Base-by-base conservation (phyloP, 2,329 filamentous ascomycete species). In the Sclerotinia glacialis region DNA sequence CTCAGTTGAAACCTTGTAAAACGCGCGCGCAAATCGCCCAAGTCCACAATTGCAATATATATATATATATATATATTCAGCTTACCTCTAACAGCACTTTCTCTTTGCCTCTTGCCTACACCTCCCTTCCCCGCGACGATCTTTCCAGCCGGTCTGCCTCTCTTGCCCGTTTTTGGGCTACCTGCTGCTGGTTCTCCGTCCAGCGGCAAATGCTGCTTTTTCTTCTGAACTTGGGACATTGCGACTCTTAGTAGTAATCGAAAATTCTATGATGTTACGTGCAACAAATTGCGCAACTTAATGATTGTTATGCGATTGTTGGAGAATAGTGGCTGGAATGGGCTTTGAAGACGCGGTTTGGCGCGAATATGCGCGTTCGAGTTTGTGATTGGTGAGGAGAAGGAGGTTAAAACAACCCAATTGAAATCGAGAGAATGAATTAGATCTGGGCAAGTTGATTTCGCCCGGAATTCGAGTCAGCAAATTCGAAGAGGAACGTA, bases 221-320 rank as follows among this genome's bases (percentile, higher is more conserved):
- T 63, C 44, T 49, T 68, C 46, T 64, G 56, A 37, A 40, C 44
- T 49, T 64, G 67, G 23, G 62, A 59, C 66, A 69, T 69, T 28
- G 34, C 4, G 28, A 49, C n/a, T 61, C 34, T 2, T 34, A 9
- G 18, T 50, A 12, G n/a, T 0, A n/a, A 49, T 14, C 3, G 2
- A 49, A n/a, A 49, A 8, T 5, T 37, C 26, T 49, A 40, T 26
- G 0, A 11, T 37, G 11, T 26, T n/a, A n/a, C n/a, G n/a, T n/a
- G n/a, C n/a, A n/a, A 26, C 7, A 14, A 4, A 49, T 49, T 49
- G 31, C 58, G 14, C 46, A 12, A 23, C 26, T 23, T 56, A 4
- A 9, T 34, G n/a, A 11, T 42, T 23, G 16, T 18, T 49, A 26
- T 28, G 26, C 26, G 18, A 34, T 23, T 34, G 21, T 54, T 55